A percentile compares a stretch with the other conserved stretches of the same genome.
These are phyloP conservation scores for Lophiostoma macrostomum DNA, from an alignment of 495 filamentous ascomycete species.

Conservation along the genomic window DNA sequence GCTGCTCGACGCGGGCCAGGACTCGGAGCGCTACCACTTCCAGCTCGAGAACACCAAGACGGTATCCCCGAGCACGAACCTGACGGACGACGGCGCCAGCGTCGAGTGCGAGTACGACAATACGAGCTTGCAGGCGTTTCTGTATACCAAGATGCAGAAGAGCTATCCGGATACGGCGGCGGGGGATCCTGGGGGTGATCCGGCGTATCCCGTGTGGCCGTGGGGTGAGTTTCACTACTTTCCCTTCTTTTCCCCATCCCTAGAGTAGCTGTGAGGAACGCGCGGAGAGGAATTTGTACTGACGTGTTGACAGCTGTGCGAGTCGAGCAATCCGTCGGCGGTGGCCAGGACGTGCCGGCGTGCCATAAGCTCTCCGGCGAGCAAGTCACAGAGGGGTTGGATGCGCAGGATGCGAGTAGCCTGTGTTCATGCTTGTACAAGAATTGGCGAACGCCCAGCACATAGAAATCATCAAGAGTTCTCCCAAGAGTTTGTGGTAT, in stretches of 20 bases:
- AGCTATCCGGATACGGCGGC: constrained; percentile 37
- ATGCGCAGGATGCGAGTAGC: constrained; percentile 16
- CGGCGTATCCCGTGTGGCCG: constrained; percentile 24
- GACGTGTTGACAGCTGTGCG: constrained; percentile 47
- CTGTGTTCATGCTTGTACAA: constrained; percentile 39
- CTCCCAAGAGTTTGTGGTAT: too few species aligned
- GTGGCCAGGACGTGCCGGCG: constrained; percentile 45
- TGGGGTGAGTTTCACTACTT: constrained; percentile 17
- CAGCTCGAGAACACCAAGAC: constrained; percentile 45
- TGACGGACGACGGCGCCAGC: constrained; percentile 36
- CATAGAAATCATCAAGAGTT: constrained; percentile 4
- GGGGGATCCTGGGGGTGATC: constrained; percentile 20
- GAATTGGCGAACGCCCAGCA: constrained; percentile 33
- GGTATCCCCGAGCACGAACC: constrained; percentile 41
- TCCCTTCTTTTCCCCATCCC: too few species aligned
- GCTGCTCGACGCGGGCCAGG: constrained; percentile 36
- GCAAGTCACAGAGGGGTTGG: constrained; percentile 16
- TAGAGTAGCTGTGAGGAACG: too few species aligned
- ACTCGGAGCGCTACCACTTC: constrained; percentile 51
- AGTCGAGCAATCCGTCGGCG: constrained; percentile 45
- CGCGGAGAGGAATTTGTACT: too few species aligned
- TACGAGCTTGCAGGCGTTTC: constrained; percentile 48
- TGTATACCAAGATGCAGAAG: constrained; percentile 53
- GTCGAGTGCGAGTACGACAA: constrained; percentile 51
- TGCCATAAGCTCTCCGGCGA: constrained; percentile 40